phyloP scores from a whole-genome alignment of 305 asterid genomes.

The Coffea humblotiana region DNA sequence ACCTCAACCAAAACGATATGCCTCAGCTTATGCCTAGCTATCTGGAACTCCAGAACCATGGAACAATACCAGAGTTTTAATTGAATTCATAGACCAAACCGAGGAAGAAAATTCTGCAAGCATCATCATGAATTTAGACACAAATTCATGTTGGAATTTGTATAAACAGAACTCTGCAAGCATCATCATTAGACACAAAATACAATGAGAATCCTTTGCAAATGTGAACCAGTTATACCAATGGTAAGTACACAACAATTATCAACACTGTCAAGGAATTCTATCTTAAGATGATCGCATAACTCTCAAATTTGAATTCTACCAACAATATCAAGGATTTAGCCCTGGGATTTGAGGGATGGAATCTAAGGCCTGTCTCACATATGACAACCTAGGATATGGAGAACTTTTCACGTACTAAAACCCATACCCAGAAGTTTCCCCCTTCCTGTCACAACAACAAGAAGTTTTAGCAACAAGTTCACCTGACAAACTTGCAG shows the following conservation, averaged over 20 bases:
- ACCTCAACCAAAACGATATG: too few relatives aligned
- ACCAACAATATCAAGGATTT: neutral
- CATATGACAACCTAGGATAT: neutral
- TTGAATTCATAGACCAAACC: neutral
- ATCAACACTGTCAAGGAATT: neutral
- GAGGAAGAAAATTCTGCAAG: neutral
- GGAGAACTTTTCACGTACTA: neutral
- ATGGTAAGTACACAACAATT: neutral
- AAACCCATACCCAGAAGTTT: neutral
- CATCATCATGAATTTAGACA: too few relatives aligned
- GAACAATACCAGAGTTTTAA: neutral
- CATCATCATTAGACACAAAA: neutral
- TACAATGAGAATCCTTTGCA: neutral
- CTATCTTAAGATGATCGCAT: neutral
- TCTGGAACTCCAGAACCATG: neutral
- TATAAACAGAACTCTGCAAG: neutral
- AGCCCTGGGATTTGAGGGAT: neutral
- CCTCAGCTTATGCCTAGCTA: neutral
- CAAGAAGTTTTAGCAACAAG: neutral
- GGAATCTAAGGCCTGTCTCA: neutral
- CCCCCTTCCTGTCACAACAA: neutral
- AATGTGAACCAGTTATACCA: neutral
- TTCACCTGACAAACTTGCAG: neutral
- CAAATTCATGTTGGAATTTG: neutral
- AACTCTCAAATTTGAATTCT: neutral